Base-by-base conservation (phyloP, 2,329 filamentous ascomycete species). In the Emergomyces pasteurianus region DNA sequence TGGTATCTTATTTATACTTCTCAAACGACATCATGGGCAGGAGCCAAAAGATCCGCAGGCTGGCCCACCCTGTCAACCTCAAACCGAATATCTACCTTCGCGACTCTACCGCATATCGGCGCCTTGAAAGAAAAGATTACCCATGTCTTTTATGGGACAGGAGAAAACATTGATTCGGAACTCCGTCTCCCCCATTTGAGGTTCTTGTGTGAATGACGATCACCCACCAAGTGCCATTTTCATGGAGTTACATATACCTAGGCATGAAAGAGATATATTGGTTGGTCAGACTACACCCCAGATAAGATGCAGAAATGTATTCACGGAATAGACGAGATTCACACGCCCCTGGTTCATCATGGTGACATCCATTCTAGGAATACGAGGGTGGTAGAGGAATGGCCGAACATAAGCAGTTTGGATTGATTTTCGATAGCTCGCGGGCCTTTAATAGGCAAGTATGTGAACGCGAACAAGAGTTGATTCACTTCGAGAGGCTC, bases 361-460 rank as follows among this genome's bases (percentile, higher is more conserved):
- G 58, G 54, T 40, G 66, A 69, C 58, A 62, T 69, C 5, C 65
- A 67, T 28, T 65, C 67, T 0, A 66, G 64, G 49, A 65, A 67
- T 59, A 66, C 69, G 46, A 65, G 70, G 31, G 23, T 67, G 43
- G 58, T 67, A 2, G 59, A 60, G 50, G 64, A 62, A 62, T 2
- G 52, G 60, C 4, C 40, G 40, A 26, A 43, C 54, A 31, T 60
- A 62, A 38, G 49, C 67, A 6, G 63, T 70, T 16, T 68, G 62
- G 65, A 56, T 68, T 36, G 65, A 67, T 62, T 68, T 69, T 49
- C n/a, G 65, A 69, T 62, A 63, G 67, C 55, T 61, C 64, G 8
- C 65, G 59, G 46, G 67, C 62, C 3, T 61, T 59, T 26, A 50
- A 53, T 53, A 5, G 1, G 26, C 3, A 53, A 26, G 3, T 26